phyloP scores from a whole-genome alignment of 257 asterid genomes.

The Verbascum thapsus region DNA sequence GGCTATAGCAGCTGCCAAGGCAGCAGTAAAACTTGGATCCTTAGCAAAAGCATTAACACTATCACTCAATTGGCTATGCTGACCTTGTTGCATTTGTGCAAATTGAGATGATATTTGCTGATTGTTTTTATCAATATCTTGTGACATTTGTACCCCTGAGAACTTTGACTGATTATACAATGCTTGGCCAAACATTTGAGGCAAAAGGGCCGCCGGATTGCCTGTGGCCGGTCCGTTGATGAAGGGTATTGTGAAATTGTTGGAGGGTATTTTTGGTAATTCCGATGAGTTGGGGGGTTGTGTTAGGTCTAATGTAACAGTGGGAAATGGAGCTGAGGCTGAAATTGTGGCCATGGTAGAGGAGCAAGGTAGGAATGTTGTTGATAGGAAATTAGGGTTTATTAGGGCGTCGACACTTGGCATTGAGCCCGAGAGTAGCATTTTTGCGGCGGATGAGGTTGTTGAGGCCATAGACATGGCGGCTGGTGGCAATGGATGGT shows the following conservation, averaged over 20 bases:
- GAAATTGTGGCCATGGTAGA: slow-evolving; percentile 93
- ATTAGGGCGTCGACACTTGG: slow-evolving; percentile 79
- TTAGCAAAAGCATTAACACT: slow-evolving; percentile 61
- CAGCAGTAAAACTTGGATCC: slow-evolving; percentile 84
- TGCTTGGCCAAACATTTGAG: slow-evolving; percentile 74
- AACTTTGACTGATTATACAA: slow-evolving; percentile 77
- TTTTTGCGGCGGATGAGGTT: slow-evolving; percentile 88
- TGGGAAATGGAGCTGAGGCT: slow-evolving; percentile 92
- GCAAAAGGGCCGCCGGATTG: slow-evolving; percentile 54
- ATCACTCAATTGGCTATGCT: slow-evolving; percentile 55
- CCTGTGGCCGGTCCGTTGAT: slow-evolving; percentile 35
- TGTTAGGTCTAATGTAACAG: slow-evolving; percentile 89
- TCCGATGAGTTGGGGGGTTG: slow-evolving; percentile 75
- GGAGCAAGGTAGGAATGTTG: slow-evolving; percentile 83
- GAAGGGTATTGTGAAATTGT: slow-evolving; percentile 64
- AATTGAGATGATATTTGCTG: slow-evolving; percentile 19
- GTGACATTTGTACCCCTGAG: slow-evolving; percentile 79
- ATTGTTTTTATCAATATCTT: slow-evolving; percentile 42
- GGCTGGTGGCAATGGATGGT: slow-evolving; percentile 93
- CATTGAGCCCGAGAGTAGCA: slow-evolving; percentile 93
- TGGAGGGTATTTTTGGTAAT: slow-evolving; percentile 41
- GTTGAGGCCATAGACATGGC: slow-evolving; percentile 98
- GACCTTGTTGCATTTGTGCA: slow-evolving; percentile 39
- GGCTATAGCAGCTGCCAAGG: slow-evolving; percentile 73
- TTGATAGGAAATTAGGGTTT: slow-evolving; percentile 74